phyloP scores from a whole-genome alignment of 1,284 basidiomycete genomes.

The Amylostereum areolatum region DNA sequence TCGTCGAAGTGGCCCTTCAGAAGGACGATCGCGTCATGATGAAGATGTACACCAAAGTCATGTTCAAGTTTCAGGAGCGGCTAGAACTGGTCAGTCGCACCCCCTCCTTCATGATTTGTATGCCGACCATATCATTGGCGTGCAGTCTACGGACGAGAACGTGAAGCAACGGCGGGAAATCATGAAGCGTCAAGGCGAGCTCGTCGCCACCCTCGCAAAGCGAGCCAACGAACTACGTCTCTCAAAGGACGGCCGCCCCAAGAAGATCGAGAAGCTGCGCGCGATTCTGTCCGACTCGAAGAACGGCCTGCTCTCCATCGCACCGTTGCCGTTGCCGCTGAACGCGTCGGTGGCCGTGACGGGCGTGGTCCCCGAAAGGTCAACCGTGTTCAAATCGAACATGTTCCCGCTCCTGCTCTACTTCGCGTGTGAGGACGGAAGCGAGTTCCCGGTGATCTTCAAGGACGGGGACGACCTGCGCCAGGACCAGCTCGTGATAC shows the following conservation, averaged over 20 bases:
- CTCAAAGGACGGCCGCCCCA: constrained; percentile 89
- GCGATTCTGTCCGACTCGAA: constrained; percentile 81
- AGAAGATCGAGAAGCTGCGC: constrained; percentile 95
- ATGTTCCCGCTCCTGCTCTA: constrained; percentile 89
- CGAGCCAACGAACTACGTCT: constrained; percentile 83
- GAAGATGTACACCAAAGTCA: constrained; percentile 89
- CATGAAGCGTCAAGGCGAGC: constrained; percentile 79
- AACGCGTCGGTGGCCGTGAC: constrained; percentile 80
- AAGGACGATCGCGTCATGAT: constrained; percentile 73
- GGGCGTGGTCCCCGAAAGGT: constrained; percentile 87
- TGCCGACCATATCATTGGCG: constrained; percentile 3
- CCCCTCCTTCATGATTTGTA: constrained; percentile 1
- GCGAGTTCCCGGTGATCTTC: constrained; percentile 92
- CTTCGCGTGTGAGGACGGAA: constrained; percentile 75
- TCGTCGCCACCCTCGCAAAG: constrained; percentile 79
- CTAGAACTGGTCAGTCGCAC: constrained; percentile 65
- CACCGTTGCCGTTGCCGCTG: constrained; percentile 82
- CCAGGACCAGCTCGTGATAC: constrained; percentile 96
- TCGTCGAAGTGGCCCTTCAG: constrained; percentile 76
- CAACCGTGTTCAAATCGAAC: constrained; percentile 96
- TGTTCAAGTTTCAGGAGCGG: constrained; percentile 83
- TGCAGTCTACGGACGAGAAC: constrained; percentile 49
- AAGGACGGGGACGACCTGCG: constrained; percentile 99
- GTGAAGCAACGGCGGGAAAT: constrained; percentile 76
- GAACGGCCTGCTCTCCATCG: constrained; percentile 69